These are phyloP conservation scores for Quercus robur DNA, from an alignment of 306 rosid species.

Conservation along the genomic window DNA sequence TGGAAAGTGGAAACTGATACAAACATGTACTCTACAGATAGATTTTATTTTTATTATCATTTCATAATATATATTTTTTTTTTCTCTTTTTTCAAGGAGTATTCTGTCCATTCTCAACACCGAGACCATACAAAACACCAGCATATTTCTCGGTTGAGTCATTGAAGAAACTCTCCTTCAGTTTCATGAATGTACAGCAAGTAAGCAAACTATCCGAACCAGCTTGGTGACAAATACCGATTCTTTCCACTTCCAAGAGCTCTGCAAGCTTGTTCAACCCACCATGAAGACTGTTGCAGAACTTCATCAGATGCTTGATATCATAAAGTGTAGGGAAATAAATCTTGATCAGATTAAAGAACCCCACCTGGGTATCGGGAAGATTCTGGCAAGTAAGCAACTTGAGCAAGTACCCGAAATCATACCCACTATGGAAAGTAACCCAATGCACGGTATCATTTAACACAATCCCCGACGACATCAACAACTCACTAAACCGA, in stretches of 20 bases:
- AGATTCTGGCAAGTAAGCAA: conserved; percentile 27
- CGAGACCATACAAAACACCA: conserved; percentile 36
- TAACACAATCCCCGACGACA: conserved; percentile 33
- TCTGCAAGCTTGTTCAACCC: conserved; percentile 40
- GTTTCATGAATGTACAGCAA: conserved; percentile 28
- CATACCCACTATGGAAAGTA: conserved; percentile 40
- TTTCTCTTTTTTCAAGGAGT: neutral
- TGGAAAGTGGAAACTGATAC: neutral
- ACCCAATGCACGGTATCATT: conserved; percentile 26
- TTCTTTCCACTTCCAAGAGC: conserved; percentile 32
- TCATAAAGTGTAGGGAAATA: conserved; percentile 35
- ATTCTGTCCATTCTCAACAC: conserved; percentile 8
- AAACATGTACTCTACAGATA: neutral
- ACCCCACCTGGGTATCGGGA: conserved; percentile 23
- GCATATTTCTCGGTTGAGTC: conserved; percentile 21
- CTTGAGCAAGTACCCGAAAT: conserved; percentile 41
- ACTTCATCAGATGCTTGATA: conserved; percentile 39
- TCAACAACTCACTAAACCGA: conserved; percentile 24
- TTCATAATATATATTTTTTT: neutral
- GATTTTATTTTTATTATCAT: neutral
- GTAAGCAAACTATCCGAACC: conserved; percentile 57
- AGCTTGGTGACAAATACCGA: conserved; percentile 46
- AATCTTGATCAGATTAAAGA: conserved; percentile 18
- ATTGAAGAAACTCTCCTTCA: conserved; percentile 18
- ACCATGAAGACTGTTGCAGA: conserved; percentile 31